These are phyloP conservation scores for Kazachstania sp. DNA, from an alignment of 1,139 yeast species.

Conservation along the genomic window DNA sequence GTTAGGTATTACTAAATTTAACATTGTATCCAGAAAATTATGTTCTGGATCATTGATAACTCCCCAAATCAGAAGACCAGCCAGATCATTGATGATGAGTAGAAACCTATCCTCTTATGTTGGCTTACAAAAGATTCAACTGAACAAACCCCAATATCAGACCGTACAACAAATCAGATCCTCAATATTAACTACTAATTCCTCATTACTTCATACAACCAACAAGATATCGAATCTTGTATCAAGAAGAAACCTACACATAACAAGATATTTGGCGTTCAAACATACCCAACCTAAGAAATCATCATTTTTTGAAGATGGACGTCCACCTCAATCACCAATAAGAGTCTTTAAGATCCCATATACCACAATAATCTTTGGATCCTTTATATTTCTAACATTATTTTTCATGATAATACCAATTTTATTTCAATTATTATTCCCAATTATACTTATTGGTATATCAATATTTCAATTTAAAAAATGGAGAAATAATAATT, in stretches of 20 bases:
- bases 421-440: slow-evolving; percentile 14
- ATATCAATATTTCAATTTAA: slow-evolving; percentile 17
- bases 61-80: too few relatives aligned
- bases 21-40: too few relatives aligned
- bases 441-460: slow-evolving; percentile 17
- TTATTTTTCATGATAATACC: slow-evolving; percentile 16
- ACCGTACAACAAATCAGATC: too few relatives aligned
- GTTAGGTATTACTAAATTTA: too few relatives aligned
- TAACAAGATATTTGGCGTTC: neutral
- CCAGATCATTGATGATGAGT: too few relatives aligned
- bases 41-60: too few relatives aligned
- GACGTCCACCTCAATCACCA: neutral
- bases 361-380: neutral
- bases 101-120: too few relatives aligned
- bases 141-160: too few relatives aligned
- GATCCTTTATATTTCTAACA: slow-evolving; percentile 7
- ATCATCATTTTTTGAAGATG: neutral
- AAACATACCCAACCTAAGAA: neutral
- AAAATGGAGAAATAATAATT: slow-evolving; percentile 13
- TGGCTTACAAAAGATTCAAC: too few relatives aligned
- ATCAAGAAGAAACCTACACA: neutral
- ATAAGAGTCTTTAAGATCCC: slow-evolving; percentile 2
- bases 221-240: neutral
- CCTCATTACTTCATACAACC: too few relatives aligned
- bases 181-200: too few relatives aligned